Base-by-base conservation (phyloP, 2,329 filamentous ascomycete genomes). In the Leptodontidium sp. region DNA sequence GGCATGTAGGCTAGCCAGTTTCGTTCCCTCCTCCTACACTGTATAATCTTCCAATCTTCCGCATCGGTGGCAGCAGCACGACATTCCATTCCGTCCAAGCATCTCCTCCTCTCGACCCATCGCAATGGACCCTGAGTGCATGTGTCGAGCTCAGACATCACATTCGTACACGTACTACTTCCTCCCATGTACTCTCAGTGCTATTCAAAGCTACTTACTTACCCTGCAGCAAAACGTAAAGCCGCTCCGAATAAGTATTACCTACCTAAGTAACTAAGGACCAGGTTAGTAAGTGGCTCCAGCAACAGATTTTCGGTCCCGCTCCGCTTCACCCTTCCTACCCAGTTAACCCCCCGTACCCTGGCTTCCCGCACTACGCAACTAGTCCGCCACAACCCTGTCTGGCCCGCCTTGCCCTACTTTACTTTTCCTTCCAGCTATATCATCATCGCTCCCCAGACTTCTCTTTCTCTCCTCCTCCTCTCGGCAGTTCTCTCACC, bases 291-390 rank as follows among this genome's bases (percentile, higher is more conserved):
- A 17, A 15, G 12, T 32, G 32, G 55, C 14, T 58, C 47, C 47
- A 50, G 6, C 47, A 43, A 12, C 5, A 14, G 55, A 7, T 24
- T 24, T n/a, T 43, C 9, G 7, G 32, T 14, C n/a, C 55, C 55
- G 55, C 55, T 57, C 55, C 55, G 55, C 55, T 57, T 14, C 17
- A 32, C 24, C 38, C 40, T 61, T 43, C n/a, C 38, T n/a, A 61
- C 15, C 6, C 40, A 21, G 12, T 12, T 43, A 15, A 61, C 43
- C 43, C 26, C 9, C 59, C 43, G 12, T 38, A 21, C 29, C 59
- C 59, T 40, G 29, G 40, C 43, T n/a, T 62, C 59, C 59, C 59
- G 59, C 59, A 35, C 59, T 50, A 62, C 59, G 5, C 59, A 62
- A 35, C 35, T 45, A 43, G 38, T 43, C 57, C 21, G 24, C 35